Evolutionary conservation across 352 stramenopile species (phyloP), one percentile per base, ranked within the genome.

Genomic region (Pseudoperonospora humuli): DNA sequence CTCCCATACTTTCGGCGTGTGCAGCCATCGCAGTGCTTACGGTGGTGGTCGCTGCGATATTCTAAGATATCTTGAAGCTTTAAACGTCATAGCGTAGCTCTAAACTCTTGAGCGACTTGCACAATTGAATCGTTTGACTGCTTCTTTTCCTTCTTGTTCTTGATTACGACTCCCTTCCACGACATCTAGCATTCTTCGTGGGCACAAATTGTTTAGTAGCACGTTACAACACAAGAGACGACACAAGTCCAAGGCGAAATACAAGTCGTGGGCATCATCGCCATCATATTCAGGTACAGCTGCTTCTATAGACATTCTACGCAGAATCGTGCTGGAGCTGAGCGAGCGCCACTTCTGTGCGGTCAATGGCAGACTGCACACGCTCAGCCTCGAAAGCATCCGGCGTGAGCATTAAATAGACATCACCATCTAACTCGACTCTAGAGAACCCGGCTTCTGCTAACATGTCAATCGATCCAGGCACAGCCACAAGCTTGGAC

Each of bases 301-400:
- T 57, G 28, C 47, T 25, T 53, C 23, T 57, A 61, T 14, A 31
- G 18, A 46, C 39, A 17, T 7, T 43, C 35, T 51, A 50, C 17
- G 47, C 25, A 10, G 55, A 74, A 48, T 87, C 75, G 17, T 82
- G 65, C 33, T 68, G 64, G 19, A 85, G 58, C 54, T 87, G 75
- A 50, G 79, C 81, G 14, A 80, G 48, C 33, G 70, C 75, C 15
- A 87, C 75, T 50, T 85, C 75, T 1, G 57, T 72, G 45, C 72
- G 67, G 31, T 85, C 69, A 25, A 84, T 61, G 0, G 58, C 64
- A 14, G 65, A 75, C 49, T 80, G 66, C 50, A 87, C 61, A 18
- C 66, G 75, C 19, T 70, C 54, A 2, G 34, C 25, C 21, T 75
- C 25, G 21, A 81, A 65, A 8, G 45, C 34, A 24, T 75, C 67